A percentile compares a stretch with the other conserved stretches of the same genome.
phyloP scores from a whole-genome alignment of 305 asterid species.

The Fraxinus baroniana region DNA sequence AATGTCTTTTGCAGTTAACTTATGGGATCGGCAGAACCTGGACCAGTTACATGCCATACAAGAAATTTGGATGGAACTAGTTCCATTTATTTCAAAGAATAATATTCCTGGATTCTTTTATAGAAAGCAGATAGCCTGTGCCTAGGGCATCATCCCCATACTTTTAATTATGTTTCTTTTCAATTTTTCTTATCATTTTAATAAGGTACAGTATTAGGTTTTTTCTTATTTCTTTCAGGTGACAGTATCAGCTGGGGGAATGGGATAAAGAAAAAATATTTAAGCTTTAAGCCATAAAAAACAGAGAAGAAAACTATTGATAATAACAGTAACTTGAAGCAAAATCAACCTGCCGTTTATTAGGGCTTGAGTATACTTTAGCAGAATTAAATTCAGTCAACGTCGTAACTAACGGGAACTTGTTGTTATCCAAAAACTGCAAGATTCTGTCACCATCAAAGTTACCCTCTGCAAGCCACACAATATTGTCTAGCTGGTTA shows the following conservation, averaged over 20 bases:
- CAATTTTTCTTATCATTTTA: background rate
- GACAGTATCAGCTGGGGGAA: background rate
- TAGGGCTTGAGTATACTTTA: constrained; percentile 63
- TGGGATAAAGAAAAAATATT: background rate
- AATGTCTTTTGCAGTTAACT: background rate
- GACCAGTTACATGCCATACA: background rate
- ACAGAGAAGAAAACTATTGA: background rate
- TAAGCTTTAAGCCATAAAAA: background rate
- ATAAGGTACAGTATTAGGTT: background rate
- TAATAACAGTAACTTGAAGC: constrained; percentile 13
- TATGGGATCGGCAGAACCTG: background rate
- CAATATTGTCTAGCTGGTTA: background rate
- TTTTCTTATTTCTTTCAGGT: background rate
- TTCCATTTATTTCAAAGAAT: background rate
- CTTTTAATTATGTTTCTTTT: background rate
- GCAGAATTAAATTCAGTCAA: constrained; percentile 87
- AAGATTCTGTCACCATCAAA: constrained; percentile 48
- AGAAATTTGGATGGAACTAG: background rate
- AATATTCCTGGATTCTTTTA: background rate
- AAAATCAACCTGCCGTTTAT: constrained; percentile 69
- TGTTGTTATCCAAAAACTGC: constrained; percentile 69
- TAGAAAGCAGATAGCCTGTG: background rate
- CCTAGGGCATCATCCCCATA: background rate
- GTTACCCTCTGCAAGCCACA: constrained; percentile 54
- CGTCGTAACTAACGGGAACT: constrained; percentile 69